A percentile compares a stretch with the other conserved stretches of the same genome.
phyloP scores from a whole-genome alignment of 495 filamentous ascomycete species.

The Trypethelium eluteriae region DNA sequence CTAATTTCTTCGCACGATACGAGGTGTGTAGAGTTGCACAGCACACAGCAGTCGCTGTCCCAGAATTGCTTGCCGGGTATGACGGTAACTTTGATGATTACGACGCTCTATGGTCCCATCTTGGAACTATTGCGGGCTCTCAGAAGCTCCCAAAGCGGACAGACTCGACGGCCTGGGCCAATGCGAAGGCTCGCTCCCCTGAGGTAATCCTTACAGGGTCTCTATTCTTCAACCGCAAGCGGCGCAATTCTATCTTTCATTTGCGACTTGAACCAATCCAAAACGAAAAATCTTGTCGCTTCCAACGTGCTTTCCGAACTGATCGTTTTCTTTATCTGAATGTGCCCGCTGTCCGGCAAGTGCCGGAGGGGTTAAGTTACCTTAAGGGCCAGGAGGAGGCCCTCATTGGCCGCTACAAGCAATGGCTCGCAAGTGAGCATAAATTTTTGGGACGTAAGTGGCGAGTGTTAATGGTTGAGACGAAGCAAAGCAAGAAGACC shows the following conservation, averaged over 20 bases:
- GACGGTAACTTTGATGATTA: conserved; percentile 1
- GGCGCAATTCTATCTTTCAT: conserved; percentile 21
- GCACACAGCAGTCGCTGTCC: not conserved
- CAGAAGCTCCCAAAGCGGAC: conserved; percentile 11
- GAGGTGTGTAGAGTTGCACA: conserved; percentile 8
- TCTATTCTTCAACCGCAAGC: conserved; percentile 18
- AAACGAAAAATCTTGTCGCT: conserved; percentile 23
- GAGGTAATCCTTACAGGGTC: conserved; percentile 27
- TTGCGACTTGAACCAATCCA: conserved; percentile 24
- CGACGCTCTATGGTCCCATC: conserved; percentile 17
- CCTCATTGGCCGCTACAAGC: conserved; percentile 16
- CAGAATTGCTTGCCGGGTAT: not conserved
- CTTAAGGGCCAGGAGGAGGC: conserved; percentile 18
- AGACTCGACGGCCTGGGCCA: conserved; percentile 18
- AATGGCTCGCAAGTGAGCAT: conserved; percentile 26
- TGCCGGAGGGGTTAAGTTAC: conserved; percentile 2
- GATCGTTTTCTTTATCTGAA: conserved; percentile 31
- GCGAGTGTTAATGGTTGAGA: conserved; percentile 26
- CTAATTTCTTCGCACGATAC: not conserved
- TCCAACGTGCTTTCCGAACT: conserved; percentile 27
- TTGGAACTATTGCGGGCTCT: not conserved
- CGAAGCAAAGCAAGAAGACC: conserved; percentile 25
- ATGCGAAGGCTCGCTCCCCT: conserved; percentile 15
- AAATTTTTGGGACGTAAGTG: conserved; percentile 32
- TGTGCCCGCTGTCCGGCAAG: conserved; percentile 20